Evolutionary conservation across 2,329 filamentous ascomycete genomes (phyloP), one percentile per base, ranked within the genome.

Genomic region (Lecanosticta acicola): DNA sequence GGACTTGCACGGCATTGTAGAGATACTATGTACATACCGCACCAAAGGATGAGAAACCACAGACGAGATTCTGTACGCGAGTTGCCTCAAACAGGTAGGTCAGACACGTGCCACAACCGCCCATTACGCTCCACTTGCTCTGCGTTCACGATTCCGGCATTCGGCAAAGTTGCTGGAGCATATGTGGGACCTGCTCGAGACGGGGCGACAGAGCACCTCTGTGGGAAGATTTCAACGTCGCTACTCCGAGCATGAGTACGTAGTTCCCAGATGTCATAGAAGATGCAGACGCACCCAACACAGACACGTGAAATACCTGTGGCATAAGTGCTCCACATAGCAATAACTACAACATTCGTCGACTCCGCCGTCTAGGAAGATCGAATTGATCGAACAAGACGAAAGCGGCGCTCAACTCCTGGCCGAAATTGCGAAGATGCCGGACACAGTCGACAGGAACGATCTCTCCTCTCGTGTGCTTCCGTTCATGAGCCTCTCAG

Each of bases 401-500:
- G n/a, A n/a, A n/a, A n/a, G n/a, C n/a, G n/a, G n/a, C n/a, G n/a
- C n/a, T n/a, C n/a, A n/a, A n/a, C n/a, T n/a, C n/a, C n/a, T n/a
- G n/a, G n/a, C n/a, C n/a, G n/a, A n/a, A n/a, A n/a, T n/a, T n/a
- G n/a, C 35, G 5, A 41, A 33, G 11, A 41, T 41, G 39, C 24
- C 24, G n/a, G 44, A 45, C 43, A 35, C 32, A 34, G 32, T 48
- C 19, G 65, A 70, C 48, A 62, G 72, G 50, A 68, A 71, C 33
- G 63, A 66, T 35, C 68, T 78, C 32, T 65, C 68, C 20, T 63
- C 67, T 18, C 64, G 73, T 21, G 61, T 66, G 46, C 58, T 76
- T 4, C 71, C 71, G 3, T 70, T 73, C 49, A 77, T 78, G 73
- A 65, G 58, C 5, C 64, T 77, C 10, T 75, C 72, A 8, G 65